A percentile compares a stretch with the other conserved stretches of the same genome.
Conservation (phyloP, 2,329 filamentous ascomycete genomes). For the Colletotrichum sp. region DNA sequence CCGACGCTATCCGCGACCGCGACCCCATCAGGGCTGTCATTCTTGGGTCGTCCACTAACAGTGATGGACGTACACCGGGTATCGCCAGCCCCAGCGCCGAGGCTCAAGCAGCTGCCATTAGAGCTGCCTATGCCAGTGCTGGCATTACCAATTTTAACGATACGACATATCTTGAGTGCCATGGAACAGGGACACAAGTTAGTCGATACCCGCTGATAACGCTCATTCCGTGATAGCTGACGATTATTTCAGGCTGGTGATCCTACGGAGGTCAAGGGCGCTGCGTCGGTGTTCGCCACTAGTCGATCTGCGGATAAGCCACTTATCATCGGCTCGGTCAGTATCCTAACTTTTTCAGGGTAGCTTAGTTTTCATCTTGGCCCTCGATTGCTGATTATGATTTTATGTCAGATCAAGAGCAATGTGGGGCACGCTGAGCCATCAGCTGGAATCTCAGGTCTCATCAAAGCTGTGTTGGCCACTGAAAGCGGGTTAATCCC, state of each 20-base stretch:
- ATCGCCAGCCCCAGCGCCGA: slow-evolving; percentile 35
- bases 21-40: slow-evolving; percentile 41
- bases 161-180: slow-evolving; percentile 40
- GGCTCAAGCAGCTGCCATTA: slow-evolving; percentile 34
- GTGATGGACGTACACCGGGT: slow-evolving; percentile 36
- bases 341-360: not conserved
- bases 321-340: slow-evolving; percentile 30
- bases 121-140: slow-evolving; percentile 31
- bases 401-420: slow-evolving; percentile 28
- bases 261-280: slow-evolving; percentile 35
- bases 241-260: slow-evolving; percentile 32
- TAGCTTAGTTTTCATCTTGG: not conserved
- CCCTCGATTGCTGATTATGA: not conserved
- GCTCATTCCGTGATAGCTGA: not conserved
- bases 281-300: slow-evolving; percentile 28
- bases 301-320: slow-evolving; percentile 12
- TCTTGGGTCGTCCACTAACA: slow-evolving; percentile 32
- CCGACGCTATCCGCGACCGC: slow-evolving; percentile 44
- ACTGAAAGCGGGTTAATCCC: slow-evolving; percentile 31
- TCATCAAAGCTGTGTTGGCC: slow-evolving; percentile 33
- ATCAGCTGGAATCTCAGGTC: slow-evolving; percentile 30
- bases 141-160: slow-evolving; percentile 24
- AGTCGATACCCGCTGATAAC: not conserved
- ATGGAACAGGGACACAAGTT: slow-evolving; percentile 41
- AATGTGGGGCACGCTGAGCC: slow-evolving; percentile 36